Evolutionary conservation across 768 basidiomycete genomes (phyloP).

Genomic region (Piloderma croceum): DNA sequence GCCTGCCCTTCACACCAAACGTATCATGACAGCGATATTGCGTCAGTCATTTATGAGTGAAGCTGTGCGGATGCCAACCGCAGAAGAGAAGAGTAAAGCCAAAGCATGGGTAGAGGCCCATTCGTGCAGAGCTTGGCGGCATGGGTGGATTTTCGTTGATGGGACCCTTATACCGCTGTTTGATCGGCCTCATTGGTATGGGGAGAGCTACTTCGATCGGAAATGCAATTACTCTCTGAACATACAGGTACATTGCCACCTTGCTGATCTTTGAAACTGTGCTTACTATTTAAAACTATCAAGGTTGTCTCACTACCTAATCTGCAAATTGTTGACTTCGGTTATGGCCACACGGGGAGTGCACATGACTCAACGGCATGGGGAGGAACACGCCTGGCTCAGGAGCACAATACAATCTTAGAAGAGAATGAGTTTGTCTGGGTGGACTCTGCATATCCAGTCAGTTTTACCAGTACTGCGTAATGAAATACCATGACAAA

Average conservation of each 20-base stretch:
- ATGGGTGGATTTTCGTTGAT: too few species aligned
- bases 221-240: too few species aligned
- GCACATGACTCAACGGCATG: slow-evolving; percentile 24
- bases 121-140: too few species aligned
- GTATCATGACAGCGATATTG: slow-evolving; percentile 12
- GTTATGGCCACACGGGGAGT: slow-evolving; percentile 21
- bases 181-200: too few species aligned
- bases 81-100: slow-evolving; percentile 7
- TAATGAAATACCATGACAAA: too few species aligned
- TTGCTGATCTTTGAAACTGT: slow-evolving; percentile 15
- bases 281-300: too few species aligned
- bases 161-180: too few species aligned
- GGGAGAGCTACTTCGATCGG: too few species aligned
- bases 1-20: slow-evolving; percentile 14
- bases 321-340: slow-evolving; percentile 24
- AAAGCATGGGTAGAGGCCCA: slow-evolving; percentile 10
- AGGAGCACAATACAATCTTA: slow-evolving; percentile 15
- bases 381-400: slow-evolving; percentile 9
- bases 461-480: too few species aligned
- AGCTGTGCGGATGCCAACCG: slow-evolving; percentile 1
- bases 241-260: too few species aligned
- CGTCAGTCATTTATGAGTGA: too few species aligned
- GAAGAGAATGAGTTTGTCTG: slow-evolving; percentile 22
- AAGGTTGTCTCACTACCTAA: slow-evolving; percentile 25
- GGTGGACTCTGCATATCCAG: slow-evolving; percentile 31